Percentiles rank a stretch among this genome's conserved stretches.
Evolutionary conservation across 208 protist species (phyloP).

Genomic region (Wallacemonas sp.): DNA sequence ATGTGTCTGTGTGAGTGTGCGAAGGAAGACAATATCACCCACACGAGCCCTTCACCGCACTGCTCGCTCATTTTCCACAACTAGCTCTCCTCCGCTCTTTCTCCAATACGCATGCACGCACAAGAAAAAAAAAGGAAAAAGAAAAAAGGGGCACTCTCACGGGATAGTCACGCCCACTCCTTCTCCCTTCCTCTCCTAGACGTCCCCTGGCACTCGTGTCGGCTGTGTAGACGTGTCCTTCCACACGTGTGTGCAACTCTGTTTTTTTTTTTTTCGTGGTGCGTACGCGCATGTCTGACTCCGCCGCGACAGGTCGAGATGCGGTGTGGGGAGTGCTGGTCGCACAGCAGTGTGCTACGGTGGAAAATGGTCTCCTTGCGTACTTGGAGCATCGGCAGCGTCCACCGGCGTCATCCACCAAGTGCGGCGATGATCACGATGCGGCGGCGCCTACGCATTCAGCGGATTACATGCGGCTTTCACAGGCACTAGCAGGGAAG

Average conservation of each 20-base stretch:
- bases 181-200: constrained; percentile 9
- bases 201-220: too few relatives aligned
- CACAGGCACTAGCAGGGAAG: not conserved
- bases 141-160: too few relatives aligned
- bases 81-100: too few relatives aligned
- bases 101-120: not conserved
- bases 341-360: constrained; percentile 4
- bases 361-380: constrained; percentile 21
- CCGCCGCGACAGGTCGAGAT: not conserved
- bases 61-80: too few relatives aligned
- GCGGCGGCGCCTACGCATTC: too few relatives aligned
- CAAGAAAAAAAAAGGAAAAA: not conserved
- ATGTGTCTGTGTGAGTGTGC: too few relatives aligned
- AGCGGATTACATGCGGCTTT: too few relatives aligned
- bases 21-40: too few relatives aligned
- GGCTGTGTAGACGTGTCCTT: too few relatives aligned
- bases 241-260: not conserved
- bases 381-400: constrained; percentile 8
- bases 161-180: too few relatives aligned
- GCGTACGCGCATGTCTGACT: not conserved
- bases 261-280: constrained; percentile 4
- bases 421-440: not conserved
- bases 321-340: constrained; percentile 37
- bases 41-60: too few relatives aligned
- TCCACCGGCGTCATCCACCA: not conserved